A percentile compares a stretch with the other conserved stretches of the same genome.
phyloP scores from a whole-genome alignment of 2,329 filamentous ascomycete species.

The Colletotrichum cuscutae region DNA sequence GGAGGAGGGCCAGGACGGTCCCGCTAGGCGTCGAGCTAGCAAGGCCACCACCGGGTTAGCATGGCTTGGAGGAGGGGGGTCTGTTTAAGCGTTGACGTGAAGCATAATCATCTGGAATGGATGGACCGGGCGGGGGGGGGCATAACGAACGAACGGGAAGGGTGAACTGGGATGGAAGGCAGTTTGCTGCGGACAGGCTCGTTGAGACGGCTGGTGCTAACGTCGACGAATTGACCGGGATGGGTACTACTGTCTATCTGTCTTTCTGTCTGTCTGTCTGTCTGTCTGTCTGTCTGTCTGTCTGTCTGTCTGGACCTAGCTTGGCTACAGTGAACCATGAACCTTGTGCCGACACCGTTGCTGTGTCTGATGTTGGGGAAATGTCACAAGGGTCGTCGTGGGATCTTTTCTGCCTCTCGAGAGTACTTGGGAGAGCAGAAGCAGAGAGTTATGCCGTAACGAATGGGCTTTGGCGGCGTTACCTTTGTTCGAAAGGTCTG shows the following conservation, averaged over 20 bases:
- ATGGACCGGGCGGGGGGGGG: constrained; percentile 13
- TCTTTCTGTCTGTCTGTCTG: no score
- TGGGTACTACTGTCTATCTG: no score
- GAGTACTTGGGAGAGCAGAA: no score
- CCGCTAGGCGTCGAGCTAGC: neutral
- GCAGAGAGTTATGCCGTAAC: neutral
- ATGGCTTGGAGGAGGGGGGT: neutral
- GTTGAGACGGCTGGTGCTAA: no score
- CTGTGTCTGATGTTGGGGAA: neutral
- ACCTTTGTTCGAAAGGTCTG: neutral
- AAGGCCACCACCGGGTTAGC: neutral
- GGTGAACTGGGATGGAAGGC: no score
- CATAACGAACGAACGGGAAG: neutral
- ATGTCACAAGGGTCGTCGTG: neutral
- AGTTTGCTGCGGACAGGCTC: no score
- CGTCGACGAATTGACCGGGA: no score
- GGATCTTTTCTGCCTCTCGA: neutral
- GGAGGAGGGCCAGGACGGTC: constrained; percentile 1
- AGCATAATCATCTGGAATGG: constrained; percentile 23
- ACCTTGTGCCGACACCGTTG: neutral
- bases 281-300: no score
- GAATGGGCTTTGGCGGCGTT: neutral
- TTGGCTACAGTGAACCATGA: neutral
- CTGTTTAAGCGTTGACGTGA: constrained; percentile 22
- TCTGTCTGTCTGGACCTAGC: no score